These are phyloP conservation scores for Neoboletus brunneissimus DNA, from an alignment of 768 basidiomycete species.

Conservation along the genomic window DNA sequence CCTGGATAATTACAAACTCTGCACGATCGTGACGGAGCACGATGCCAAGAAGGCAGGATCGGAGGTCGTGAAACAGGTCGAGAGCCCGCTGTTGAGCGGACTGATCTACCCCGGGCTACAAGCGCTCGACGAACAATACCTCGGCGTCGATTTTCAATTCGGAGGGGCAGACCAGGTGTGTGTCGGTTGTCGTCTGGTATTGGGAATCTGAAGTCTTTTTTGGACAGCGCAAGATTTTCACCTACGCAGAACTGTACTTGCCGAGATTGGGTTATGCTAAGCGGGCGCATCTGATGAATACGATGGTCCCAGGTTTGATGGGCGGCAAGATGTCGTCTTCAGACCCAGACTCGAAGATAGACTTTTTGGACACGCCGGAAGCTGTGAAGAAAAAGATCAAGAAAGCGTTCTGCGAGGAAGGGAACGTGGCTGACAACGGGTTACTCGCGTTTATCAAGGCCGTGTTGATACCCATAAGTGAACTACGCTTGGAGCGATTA, in stretches of 20 bases:
- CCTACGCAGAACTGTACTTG: slow-evolving; percentile 94
- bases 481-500: slow-evolving; percentile 62
- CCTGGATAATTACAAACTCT: too few relatives aligned
- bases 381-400: slow-evolving; percentile 87
- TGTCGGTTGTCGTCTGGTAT: neutral
- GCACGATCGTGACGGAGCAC: slow-evolving; percentile 89
- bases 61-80: slow-evolving; percentile 97
- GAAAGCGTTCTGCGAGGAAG: slow-evolving; percentile 91
- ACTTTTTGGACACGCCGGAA: slow-evolving; percentile 88
- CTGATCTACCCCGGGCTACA: slow-evolving; percentile 95
- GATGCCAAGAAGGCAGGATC: slow-evolving; percentile 98
- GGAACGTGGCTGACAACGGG: slow-evolving; percentile 85
- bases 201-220: neutral
- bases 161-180: slow-evolving; percentile 93
- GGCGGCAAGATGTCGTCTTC: slow-evolving; percentile 99
- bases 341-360: slow-evolving; percentile 96
- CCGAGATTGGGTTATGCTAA: slow-evolving; percentile 90
- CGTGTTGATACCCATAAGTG: slow-evolving; percentile 85
- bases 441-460: slow-evolving; percentile 80
- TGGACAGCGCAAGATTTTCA: slow-evolving; percentile 94
- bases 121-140: slow-evolving; percentile 96
- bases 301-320: slow-evolving; percentile 92
- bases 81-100: slow-evolving; percentile 86
- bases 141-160: slow-evolving; percentile 95
- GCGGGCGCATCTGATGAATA: slow-evolving; percentile 97